Percentiles rank a stretch among this genome's conserved stretches.
Conservation (phyloP, 2,329 filamentous ascomycete species). For the Didymella sp. region DNA sequence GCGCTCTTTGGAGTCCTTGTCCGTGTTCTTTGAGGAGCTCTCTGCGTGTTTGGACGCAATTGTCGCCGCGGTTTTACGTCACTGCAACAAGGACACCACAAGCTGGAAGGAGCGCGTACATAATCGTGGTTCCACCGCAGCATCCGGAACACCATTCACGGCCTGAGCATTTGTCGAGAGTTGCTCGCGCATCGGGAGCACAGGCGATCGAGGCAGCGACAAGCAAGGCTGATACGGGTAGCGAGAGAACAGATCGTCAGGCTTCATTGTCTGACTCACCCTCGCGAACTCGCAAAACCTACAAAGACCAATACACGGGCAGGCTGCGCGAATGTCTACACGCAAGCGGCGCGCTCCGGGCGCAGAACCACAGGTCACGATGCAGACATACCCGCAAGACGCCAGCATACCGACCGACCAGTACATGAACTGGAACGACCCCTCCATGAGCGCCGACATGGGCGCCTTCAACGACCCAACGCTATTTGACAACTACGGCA, state of each 20-base stretch:
- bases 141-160: background rate
- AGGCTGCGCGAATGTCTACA: conserved; percentile 36
- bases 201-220: conserved; percentile 6
- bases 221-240: conserved; percentile 8
- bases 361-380: conserved; percentile 68
- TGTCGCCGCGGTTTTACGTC: conserved; percentile 19
- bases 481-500: conserved; percentile 44
- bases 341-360: conserved; percentile 80
- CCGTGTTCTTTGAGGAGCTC: conserved; percentile 23
- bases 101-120: conserved; percentile 22
- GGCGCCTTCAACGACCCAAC: conserved; percentile 47
- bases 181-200: background rate
- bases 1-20: conserved; percentile 11
- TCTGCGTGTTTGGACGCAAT: conserved; percentile 27
- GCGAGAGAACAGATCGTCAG: background rate
- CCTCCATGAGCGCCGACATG: conserved; percentile 34
- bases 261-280: conserved; percentile 11
- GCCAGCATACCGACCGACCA: conserved; percentile 48
- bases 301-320: conserved; percentile 1
- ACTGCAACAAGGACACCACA: conserved; percentile 26
- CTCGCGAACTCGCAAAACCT: background rate
- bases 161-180: background rate
- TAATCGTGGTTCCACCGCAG: conserved; percentile 16
- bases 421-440: conserved; percentile 48
- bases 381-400: conserved; percentile 57